Evolutionary conservation across 2,329 filamentous ascomycete genomes (phyloP), one percentile per base, ranked within the genome.

Genomic region (Scorias spongiosa): DNA sequence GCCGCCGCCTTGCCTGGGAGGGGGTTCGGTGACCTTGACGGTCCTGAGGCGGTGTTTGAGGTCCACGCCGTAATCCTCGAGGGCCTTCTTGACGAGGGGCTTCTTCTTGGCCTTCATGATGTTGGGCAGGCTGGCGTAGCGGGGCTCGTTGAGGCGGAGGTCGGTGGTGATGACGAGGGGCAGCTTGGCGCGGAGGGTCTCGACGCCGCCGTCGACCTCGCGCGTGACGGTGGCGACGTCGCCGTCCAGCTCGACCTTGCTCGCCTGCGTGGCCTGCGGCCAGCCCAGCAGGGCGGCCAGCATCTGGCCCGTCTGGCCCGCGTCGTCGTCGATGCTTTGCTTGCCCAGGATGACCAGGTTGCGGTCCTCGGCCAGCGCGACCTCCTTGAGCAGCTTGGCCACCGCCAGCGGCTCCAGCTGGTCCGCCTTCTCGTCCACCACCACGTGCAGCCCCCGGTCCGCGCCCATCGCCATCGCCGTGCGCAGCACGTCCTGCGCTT

Each of bases 61-160:
- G 55, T 87, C 80, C 38, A 94, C 66, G 2, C 84, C 85, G 63
- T 84, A 83, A 60, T 98, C 91, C 45, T 70, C 74, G 62, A 95
- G 63, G 52, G 75, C 85, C 74, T 86, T 82, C 81, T 95, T 96
- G 58, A 91, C 86, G 55, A 98, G 60, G 59, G 84, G 84, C 82
- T 98, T 98, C 84, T 96, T 98, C 83, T 98, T 98, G 43, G 91
- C 91, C 81, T 96, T 98, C 91, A 98, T 98, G 52, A 98, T 96
- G 63, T 96, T 96, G 42, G 88, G 89, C 75, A 98, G 65, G 65
- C 79, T 94, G 17, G 89, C 91, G 64, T 94, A 98, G 51, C 91
- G 73, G 47, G 91, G 91, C 75, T 93, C 86, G 61, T 98, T 98
- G 63, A 98, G 69, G 42, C 91, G 71, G 67, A 98, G 65, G 70